Percentiles rank a stretch among this genome's conserved stretches.
Evolutionary conservation across 805 yeast genomes (phyloP).

Genomic region (Vanderwaltozyma verrucispora): DNA sequence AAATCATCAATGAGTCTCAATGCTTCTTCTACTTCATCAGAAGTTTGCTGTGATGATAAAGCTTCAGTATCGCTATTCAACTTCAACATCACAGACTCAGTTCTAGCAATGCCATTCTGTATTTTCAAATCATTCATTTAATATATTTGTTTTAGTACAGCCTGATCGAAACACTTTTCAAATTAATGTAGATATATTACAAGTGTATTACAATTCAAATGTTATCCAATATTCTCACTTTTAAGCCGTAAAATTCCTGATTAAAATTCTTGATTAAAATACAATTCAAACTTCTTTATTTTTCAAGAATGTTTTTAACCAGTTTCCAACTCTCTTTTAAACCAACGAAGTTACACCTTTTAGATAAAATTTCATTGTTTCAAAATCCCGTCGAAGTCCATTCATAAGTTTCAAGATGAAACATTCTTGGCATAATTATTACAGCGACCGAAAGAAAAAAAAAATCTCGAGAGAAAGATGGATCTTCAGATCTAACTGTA

Average conservation of each 20-base stretch:
- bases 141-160: no score
- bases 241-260: no score
- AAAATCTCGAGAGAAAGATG: neutral
- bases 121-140: neutral
- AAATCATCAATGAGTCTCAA: slow-evolving; percentile 61
- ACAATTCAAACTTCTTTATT: neutral
- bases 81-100: neutral
- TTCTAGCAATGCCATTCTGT: neutral
- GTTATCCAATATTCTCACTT: no score
- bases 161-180: no score
- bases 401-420: neutral
- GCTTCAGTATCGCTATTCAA: neutral
- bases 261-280: no score
- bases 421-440: neutral
- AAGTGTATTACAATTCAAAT: no score
- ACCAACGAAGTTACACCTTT: neutral
- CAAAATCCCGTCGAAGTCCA: neutral
- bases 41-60: neutral
- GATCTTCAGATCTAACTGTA: no score
- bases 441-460: neutral
- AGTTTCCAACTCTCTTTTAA: slow-evolving; percentile 5
- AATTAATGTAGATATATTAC: no score
- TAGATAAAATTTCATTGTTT: neutral
- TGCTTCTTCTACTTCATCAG: slow-evolving; percentile 35
- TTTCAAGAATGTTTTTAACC: slow-evolving; percentile 9